Evolutionary conservation across 768 basidiomycete genomes (phyloP), one percentile per base, ranked within the genome.

Genomic region (Scleroderma bovista): DNA sequence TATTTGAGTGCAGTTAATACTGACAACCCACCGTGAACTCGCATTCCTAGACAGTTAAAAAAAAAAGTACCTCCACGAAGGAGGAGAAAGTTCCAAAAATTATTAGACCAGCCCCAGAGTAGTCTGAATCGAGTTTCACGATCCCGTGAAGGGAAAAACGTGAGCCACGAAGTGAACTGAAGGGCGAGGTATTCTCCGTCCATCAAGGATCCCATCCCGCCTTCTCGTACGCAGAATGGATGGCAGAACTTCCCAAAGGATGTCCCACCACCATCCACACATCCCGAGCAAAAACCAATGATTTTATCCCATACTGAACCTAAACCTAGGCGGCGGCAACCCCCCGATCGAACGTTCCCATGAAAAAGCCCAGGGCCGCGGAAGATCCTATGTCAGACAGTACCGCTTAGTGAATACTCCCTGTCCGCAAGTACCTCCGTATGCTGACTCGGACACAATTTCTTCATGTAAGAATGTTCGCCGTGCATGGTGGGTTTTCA

Each of bases 91-190:
- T 56, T 15, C 17, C 64, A 67, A 71, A 69, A 64, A 60, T 63
- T 47, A n/a, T 24, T 38, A 23, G 41, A 55, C 59, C 78, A 80
- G 79, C 72, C 72, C 68, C 70, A 81, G 79, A 81, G 75, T 80
- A 83, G 79, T 81, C 80, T 80, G 80, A 81, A 80, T 83, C 76
- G 77, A 81, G 79, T 78, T 77, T 63, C 72, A 65, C 64, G 57
- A 53, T 26, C 38, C 50, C 47, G 34, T 12, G 34, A 36, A 39
- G 29, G 57, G 54, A 36, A n/a, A n/a, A n/a, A 31, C 36, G 67
- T 72, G 76, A 71, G 77, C 80, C 74, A 76, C 81, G 77, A 82
- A 83, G 78, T 81, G 77, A 72, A 79, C 82, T 83, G 56, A 83
- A 83, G 78, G 73, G 72, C 62, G 17, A 41, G 44, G 59, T 55